Evolutionary conservation across 2,329 filamentous ascomycete genomes (phyloP), one percentile per base, ranked within the genome.

Genomic region (Paecilomyces sp.): DNA sequence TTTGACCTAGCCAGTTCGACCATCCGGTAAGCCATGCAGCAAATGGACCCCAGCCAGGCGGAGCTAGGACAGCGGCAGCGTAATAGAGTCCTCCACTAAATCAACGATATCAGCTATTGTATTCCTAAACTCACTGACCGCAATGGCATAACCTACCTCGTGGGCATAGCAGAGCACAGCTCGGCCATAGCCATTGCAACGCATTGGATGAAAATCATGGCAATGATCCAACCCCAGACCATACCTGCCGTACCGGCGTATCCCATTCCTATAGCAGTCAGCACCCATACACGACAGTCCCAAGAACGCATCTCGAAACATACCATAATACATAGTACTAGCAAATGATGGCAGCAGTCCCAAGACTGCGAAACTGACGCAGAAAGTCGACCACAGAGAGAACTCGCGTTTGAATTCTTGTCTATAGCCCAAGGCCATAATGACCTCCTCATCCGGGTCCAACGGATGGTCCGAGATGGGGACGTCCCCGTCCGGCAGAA

Each of bases 181-280:
- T 91, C 88, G 1, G 88, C 88, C 83, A 87, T 86, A 22, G 82
- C 83, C 74, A 85, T 81, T 8, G 88, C 88, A 59, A 90, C 83
- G 71, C 84, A 86, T 68, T 90, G 83, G 47, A 91, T 89, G 50
- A 89, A 89, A 4, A 87, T 65, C 82, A 90, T 88, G 55, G 87
- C 87, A 54, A 91, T 79, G 30, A 90, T 74, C 88, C 88, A 91
- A 4, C 88, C 88, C 88, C 88, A 91, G 1, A 86, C 86, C 86
- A 90, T 89, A 25, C 86, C 85, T 60, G 79, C 82, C 0, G 81
- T 83, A 3, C 83, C 80, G 24, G 80, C 80, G 69, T 84, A 84
- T 41, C 82, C 82, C 79, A 79, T 77, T 58, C 77, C 76, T 74
- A 63, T 3, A 47, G 36, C 30, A 41, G 12, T 57, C 55, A 47